A percentile compares a stretch with the other conserved stretches of the same genome.
phyloP scores from a whole-genome alignment of 305 asterid genomes.

The Fraxinus albicans region DNA sequence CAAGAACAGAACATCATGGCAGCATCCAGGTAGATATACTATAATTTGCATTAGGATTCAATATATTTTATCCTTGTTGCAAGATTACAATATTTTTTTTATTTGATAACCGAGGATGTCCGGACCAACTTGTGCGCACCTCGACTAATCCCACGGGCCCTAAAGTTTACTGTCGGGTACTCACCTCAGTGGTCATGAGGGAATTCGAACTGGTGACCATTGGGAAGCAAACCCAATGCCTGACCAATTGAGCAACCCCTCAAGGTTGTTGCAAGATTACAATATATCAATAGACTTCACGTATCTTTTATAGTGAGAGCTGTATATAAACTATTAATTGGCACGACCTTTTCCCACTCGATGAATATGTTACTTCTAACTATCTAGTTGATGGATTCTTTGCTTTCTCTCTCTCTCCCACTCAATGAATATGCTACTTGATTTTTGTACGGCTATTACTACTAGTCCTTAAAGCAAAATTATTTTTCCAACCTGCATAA shows the following conservation, averaged over 20 bases:
- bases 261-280: no score
- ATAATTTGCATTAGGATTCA: background rate
- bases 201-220: no score
- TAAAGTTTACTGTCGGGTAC: no score
- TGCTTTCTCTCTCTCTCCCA: background rate
- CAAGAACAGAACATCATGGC: background rate
- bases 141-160: no score
- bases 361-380: background rate
- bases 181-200: no score
- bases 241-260: no score
- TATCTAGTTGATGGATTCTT: background rate
- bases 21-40: background rate
- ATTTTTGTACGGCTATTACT: background rate
- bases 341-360: background rate
- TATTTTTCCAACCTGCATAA: background rate
- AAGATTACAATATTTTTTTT: background rate
- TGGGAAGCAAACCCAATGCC: no score
- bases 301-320: background rate
- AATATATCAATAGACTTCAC: background rate
- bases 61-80: background rate
- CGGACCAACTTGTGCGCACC: no score
- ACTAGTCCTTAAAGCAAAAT: background rate
- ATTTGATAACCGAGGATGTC: no score
- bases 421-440: no score
- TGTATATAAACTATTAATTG: background rate